A percentile compares a stretch with the other conserved stretches of the same genome.
phyloP scores from a whole-genome alignment of 2,329 filamentous ascomycete genomes.

The Alternaria sp. region DNA sequence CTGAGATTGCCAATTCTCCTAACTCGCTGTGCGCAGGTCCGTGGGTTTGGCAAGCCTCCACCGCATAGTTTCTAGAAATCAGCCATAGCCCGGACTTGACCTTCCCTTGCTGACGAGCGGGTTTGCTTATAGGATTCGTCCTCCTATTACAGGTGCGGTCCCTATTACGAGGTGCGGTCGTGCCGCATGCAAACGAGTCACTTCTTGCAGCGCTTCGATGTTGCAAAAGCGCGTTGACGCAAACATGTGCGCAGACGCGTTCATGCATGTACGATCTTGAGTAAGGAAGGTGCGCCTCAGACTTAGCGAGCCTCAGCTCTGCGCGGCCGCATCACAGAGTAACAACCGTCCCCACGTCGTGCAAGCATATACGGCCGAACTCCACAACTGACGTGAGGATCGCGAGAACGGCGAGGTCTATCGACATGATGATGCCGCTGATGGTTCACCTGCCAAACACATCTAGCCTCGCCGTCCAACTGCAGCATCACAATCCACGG shows the following conservation, averaged over 20 bases:
- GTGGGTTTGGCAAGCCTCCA: constrained; percentile 20
- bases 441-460: not conserved
- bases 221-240: constrained; percentile 29
- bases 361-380: constrained; percentile 14
- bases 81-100: constrained; percentile 23
- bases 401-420: not conserved
- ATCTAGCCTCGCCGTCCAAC: not conserved
- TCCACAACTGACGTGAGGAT: constrained; percentile 6
- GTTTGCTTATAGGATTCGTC: constrained; percentile 28
- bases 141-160: constrained; percentile 24
- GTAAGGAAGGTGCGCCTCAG: constrained; percentile 25
- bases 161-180: constrained; percentile 9
- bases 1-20: constrained; percentile 33
- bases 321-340: constrained; percentile 18
- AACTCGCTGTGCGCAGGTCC: constrained; percentile 12
- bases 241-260: constrained; percentile 20
- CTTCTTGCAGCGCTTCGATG: constrained; percentile 29
- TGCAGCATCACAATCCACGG: constrained; percentile 10
- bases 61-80: constrained; percentile 31
- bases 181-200: constrained; percentile 33
- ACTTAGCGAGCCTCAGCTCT: constrained; percentile 18
- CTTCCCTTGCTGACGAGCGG: constrained; percentile 37
- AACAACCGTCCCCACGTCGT: constrained; percentile 7
- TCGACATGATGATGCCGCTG: not conserved
- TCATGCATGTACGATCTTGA: constrained; percentile 20